Conservation (phyloP, 1,284 basidiomycete species). For the Ustilago hordei region DNA sequence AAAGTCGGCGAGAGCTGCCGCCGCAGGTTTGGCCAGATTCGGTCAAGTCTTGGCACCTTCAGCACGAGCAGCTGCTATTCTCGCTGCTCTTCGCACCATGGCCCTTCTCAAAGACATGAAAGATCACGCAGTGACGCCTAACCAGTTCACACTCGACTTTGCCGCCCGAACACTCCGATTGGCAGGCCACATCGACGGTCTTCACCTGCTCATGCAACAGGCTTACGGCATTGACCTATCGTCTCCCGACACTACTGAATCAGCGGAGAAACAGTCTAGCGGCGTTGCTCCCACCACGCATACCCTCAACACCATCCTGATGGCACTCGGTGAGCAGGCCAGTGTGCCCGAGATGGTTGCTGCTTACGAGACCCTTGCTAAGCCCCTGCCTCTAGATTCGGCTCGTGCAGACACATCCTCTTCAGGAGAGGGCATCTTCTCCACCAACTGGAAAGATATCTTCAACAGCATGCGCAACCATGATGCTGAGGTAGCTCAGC, state of each 20-base stretch:
- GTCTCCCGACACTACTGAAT: conserved; percentile 41
- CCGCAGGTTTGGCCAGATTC: conserved; percentile 32
- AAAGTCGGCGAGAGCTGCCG: conserved; percentile 37
- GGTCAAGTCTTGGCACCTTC: conserved; percentile 44
- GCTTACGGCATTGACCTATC: conserved; percentile 62
- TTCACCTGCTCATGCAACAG: conserved; percentile 55
- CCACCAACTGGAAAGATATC: conserved; percentile 42
- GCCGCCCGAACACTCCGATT: conserved; percentile 59
- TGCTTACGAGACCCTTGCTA: conserved; percentile 62
- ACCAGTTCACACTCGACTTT: conserved; percentile 58
- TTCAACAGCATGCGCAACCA: conserved; percentile 44
- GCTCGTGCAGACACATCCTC: conserved; percentile 4
- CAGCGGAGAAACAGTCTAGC: conserved; percentile 13
- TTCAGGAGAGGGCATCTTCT: conserved; percentile 38
- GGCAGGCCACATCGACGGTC: conserved; percentile 58
- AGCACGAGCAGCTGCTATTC: conserved; percentile 46
- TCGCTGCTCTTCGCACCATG: conserved; percentile 51
- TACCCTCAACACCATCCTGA: conserved; percentile 65
- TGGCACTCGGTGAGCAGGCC: conserved; percentile 67
- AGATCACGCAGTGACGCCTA: conserved; percentile 45
- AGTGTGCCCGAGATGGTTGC: conserved; percentile 63
- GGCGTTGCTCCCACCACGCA: conserved; percentile 49
- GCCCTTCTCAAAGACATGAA: conserved; percentile 58
- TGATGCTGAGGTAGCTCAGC: conserved; percentile 14
- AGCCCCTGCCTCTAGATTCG: conserved; percentile 42